A percentile compares a stretch with the other conserved stretches of the same genome.
Conservation (phyloP, 345 rosid species). For the Eucalyptus camaldulensis region DNA sequence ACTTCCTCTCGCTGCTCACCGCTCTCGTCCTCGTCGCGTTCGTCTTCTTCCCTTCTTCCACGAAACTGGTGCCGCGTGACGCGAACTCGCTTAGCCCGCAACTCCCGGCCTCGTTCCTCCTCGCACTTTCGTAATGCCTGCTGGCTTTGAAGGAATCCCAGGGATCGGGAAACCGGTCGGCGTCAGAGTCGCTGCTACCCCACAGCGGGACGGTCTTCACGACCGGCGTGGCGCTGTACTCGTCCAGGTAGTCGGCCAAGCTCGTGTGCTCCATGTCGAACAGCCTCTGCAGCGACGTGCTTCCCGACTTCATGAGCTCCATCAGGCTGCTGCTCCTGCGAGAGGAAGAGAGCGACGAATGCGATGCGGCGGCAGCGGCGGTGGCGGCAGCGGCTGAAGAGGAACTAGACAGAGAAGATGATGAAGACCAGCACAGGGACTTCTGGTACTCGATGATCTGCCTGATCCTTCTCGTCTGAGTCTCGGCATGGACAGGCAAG, state of each 20-base stretch:
- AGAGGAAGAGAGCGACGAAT: conserved; percentile 5
- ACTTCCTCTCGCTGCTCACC: neutral
- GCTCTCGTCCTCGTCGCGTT: neutral
- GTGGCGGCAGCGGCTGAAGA: neutral
- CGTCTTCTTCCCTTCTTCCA: neutral
- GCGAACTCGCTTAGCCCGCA: neutral
- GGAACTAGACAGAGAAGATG: conserved; percentile 11
- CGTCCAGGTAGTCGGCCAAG: conserved; percentile 27
- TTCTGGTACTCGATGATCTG: conserved; percentile 28
- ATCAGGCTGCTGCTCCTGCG: conserved; percentile 12
- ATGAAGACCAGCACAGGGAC: conserved; percentile 20
- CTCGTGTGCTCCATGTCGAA: conserved; percentile 42
- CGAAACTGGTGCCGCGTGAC: neutral
- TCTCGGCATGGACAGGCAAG: conserved; percentile 1
- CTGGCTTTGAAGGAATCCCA: conserved; percentile 10
- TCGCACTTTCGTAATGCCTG: neutral
- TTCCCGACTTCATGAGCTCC: conserved; percentile 31
- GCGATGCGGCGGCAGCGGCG: neutral
- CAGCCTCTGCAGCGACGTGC: conserved; percentile 28
- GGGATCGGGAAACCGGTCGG: conserved; percentile 13
- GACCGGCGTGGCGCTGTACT: conserved; percentile 29
- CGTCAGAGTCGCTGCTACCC: conserved; percentile 25
- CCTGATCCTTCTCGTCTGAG: conserved; percentile 23
- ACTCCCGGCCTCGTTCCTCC: neutral
- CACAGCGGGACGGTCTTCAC: conserved; percentile 25